Percentiles rank a stretch among this genome's conserved stretches.
Evolutionary conservation across 2,329 filamentous ascomycete genomes (phyloP).

Genomic region (Nemania serpens): DNA sequence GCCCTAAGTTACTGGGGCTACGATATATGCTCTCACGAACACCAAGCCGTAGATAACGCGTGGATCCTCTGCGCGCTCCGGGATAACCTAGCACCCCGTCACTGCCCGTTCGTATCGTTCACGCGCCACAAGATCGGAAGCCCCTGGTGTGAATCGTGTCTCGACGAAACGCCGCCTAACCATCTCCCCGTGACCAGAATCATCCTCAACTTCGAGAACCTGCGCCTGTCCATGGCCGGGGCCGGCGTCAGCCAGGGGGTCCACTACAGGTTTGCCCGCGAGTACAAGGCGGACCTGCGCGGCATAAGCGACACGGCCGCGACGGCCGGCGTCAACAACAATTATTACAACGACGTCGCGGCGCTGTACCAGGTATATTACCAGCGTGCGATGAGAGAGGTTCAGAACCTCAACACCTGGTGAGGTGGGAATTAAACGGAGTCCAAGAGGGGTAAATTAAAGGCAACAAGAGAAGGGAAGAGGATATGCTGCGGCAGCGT

Average conservation of each 20-base stretch:
- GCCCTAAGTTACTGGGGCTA: conserved; percentile 16
- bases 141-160: conserved; percentile 12
- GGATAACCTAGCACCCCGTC: neutral
- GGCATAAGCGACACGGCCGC: neutral
- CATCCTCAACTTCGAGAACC: neutral
- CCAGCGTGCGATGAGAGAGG: neutral
- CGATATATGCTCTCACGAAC: conserved; percentile 13
- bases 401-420: neutral
- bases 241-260: neutral
- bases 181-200: conserved; percentile 7
- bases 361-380: conserved; percentile 1
- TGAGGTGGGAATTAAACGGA: too few species aligned
- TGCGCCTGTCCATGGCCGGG: neutral
- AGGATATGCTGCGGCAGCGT: too few species aligned
- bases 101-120: conserved; percentile 5
- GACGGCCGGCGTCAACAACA: conserved; percentile 8
- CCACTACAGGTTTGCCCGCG: neutral
- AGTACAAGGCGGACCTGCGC: neutral
- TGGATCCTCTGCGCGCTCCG: neutral
- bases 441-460: neutral
- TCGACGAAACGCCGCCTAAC: conserved; percentile 12
- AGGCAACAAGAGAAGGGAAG: too few species aligned
- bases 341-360: conserved; percentile 16
- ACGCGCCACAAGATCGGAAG: conserved; percentile 1
- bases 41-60: neutral